These are phyloP conservation scores for Syzygium aromaticum DNA, from an alignment of 345 rosid genomes.

Conservation along the genomic window DNA sequence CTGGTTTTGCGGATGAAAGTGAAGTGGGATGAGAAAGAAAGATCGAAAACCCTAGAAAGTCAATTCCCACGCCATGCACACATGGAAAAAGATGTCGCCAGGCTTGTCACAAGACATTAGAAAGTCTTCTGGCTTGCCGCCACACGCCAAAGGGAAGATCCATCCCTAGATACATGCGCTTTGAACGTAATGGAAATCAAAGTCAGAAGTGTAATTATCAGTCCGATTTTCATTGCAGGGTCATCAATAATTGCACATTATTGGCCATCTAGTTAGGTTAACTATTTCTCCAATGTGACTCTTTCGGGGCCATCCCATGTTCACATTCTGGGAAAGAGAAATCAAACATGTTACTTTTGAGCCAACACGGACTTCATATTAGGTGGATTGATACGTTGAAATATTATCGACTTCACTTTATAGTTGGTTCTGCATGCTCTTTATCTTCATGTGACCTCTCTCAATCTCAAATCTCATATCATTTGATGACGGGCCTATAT, in stretches of 20 bases:
- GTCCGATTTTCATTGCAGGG: neutral
- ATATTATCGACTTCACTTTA: neutral
- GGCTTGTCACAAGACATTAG: neutral
- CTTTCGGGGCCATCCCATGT: neutral
- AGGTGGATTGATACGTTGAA: neutral
- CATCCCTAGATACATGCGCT: neutral
- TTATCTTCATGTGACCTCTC: neutral
- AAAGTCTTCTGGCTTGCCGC: neutral
- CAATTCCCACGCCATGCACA: no score
- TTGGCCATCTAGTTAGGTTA: neutral
- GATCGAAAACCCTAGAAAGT: no score
- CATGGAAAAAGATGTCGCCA: no score
- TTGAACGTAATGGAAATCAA: neutral
- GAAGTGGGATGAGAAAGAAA: no score
- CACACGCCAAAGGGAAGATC: neutral
- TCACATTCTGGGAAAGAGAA: neutral
- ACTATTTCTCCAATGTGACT: neutral
- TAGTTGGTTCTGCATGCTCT: accelerated
- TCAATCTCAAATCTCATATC: neutral
- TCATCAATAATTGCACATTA: neutral
- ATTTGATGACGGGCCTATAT: accelerated
- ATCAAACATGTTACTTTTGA: neutral
- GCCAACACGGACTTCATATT: neutral
- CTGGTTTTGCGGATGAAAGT: neutral
- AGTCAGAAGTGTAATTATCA: neutral